Conservation (phyloP, 148 eudicot species). For the Camellia lanceoleosa region DNA sequence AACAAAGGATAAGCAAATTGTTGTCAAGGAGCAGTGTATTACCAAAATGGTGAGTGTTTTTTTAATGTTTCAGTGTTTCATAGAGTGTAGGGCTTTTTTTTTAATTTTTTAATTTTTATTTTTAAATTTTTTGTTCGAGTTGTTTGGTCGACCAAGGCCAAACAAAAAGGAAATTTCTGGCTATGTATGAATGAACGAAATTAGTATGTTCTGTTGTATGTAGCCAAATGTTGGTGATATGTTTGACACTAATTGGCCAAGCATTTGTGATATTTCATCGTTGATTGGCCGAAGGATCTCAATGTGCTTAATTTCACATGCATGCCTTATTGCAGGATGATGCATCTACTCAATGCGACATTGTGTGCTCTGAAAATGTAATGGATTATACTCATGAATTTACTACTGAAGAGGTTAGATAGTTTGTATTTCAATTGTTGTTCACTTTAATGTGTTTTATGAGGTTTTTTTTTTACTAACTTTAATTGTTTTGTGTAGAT, state of each 20-base stretch:
- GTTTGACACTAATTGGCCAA: not conserved
- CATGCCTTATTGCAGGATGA: not conserved
- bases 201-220: too few species aligned
- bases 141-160: too few species aligned
- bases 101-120: too few species aligned
- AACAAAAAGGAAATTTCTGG: too few species aligned
- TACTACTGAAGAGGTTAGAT: not conserved
- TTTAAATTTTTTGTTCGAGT: too few species aligned
- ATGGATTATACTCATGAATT: not conserved
- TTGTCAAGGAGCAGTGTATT: not conserved
- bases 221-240: too few species aligned
- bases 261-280: not conserved
- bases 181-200: too few species aligned
- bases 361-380: not conserved
- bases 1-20: not conserved
- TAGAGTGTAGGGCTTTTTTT: too few species aligned
- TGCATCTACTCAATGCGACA: not conserved
- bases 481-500: not conserved
- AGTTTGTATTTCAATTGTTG: not conserved
- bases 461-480: not conserved
- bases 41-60: too few species aligned
- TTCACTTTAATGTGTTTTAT: not conserved
- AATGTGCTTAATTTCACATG: not conserved
- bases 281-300: not conserved
- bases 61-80: not conserved